Percentiles rank a stretch among this genome's conserved stretches.
Conservation (phyloP, 305 asterid genomes). For the Fraxinus sp. region DNA sequence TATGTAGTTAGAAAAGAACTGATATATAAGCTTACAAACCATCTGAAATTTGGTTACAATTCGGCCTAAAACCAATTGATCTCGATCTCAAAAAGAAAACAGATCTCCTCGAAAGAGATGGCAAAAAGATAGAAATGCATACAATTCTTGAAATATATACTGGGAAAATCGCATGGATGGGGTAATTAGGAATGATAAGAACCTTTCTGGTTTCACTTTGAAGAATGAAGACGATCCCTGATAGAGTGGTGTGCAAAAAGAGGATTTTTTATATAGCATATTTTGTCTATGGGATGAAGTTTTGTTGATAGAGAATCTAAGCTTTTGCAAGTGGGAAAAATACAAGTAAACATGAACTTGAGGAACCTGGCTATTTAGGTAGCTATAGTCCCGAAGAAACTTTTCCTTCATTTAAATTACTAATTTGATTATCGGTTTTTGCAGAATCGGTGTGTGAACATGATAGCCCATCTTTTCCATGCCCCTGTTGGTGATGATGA, state of each 20-base stretch:
- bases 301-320: not conserved
- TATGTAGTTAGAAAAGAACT: not conserved
- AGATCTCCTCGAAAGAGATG: not conserved
- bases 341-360: not conserved
- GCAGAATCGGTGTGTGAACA: constrained; percentile 67
- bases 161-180: not conserved
- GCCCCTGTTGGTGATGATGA: constrained; percentile 59
- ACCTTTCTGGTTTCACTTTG: not conserved
- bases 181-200: not conserved
- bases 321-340: not conserved
- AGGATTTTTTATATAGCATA: not conserved
- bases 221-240: not conserved
- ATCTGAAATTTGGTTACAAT: not conserved
- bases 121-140: not conserved
- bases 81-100: not conserved
- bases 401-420: not conserved
- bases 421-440: constrained; percentile 2
- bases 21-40: not conserved
- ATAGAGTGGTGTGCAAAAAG: not conserved
- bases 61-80: not conserved
- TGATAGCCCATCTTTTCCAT: constrained; percentile 66
- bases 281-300: not conserved
- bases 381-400: not conserved
- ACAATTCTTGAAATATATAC: not conserved
- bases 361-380: not conserved